Base-by-base conservation (phyloP, 2,329 filamentous ascomycete genomes). In the Aureobasidium sp. region DNA sequence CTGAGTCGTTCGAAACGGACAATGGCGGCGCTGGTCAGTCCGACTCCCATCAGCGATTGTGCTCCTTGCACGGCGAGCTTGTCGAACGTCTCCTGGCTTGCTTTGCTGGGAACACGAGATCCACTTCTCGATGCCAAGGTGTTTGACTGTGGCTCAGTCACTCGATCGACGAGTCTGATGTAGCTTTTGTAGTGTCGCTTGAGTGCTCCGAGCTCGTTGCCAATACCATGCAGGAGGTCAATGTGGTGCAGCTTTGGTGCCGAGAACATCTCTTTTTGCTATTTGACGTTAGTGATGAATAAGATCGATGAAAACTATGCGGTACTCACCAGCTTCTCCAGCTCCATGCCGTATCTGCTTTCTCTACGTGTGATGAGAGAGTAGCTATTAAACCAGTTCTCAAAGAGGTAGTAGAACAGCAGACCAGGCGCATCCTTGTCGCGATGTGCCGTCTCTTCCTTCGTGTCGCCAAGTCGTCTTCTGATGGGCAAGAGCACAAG, bases 321-420 rank as follows among this genome's bases (percentile, higher is more conserved):
- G 12, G 5, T 24, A 64, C 67, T 65, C 70, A 83, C 81, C 63
- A 85, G 73, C 17, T 75, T 71, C 49, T 80, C 75, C 7, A 87
- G 70, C 62, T 79, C 77, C 3, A 73, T 70, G 11, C 74, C 76
- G 61, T 80, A 81, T 29, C 76, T 75, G 63, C 75, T 74, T 69
- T 82, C 69, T 63, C 71, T 68, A 67, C 79, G 67, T 11, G 78
- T 80, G 14, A 87, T 75, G 12, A 87, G 75, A 29, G 79, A 79
- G 57, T 82, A 83, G 0, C 82, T 83, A 3, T 83, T 82, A 39
- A 79, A 78, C 76, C 85, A 87, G 68, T 87, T 85, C 67, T 88
- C 85, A 67, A 87, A 87, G 0, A 87, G 73, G 67, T 86, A 87
- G 70, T 86, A 87, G 72, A 87, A 86, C 2, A 87, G 73, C 22